Evolutionary conservation across 2,329 filamentous ascomycete genomes (phyloP).

Genomic region (Talaromyces atroroseus): DNA sequence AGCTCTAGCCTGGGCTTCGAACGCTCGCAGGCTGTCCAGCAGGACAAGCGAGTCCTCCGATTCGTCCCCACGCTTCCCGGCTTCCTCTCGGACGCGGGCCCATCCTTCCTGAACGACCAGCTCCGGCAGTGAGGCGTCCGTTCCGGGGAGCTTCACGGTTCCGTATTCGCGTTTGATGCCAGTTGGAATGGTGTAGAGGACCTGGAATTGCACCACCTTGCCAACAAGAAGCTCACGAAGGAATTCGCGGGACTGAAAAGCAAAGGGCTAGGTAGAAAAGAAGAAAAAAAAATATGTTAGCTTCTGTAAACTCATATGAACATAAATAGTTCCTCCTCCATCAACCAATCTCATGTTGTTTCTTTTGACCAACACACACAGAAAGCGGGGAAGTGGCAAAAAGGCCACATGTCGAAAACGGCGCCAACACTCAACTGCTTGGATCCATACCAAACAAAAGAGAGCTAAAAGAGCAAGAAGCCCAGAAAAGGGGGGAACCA

Average conservation of each 20-base stretch:
- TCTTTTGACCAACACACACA: background rate
- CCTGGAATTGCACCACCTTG: slow-evolving; percentile 77
- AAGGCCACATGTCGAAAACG: slow-evolving; percentile 17
- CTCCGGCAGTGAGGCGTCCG: slow-evolving; percentile 74
- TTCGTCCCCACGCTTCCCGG: slow-evolving; percentile 77
- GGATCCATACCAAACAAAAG: background rate
- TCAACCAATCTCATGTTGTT: background rate
- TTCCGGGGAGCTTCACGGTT: slow-evolving; percentile 61
- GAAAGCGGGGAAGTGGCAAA: slow-evolving; percentile 7
- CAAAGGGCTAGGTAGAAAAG: slow-evolving; percentile 55
- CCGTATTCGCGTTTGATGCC: slow-evolving; percentile 81
- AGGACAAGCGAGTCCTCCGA: slow-evolving; percentile 65
- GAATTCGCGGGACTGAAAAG: slow-evolving; percentile 91
- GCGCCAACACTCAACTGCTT: background rate
- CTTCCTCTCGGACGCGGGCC: slow-evolving; percentile 90
- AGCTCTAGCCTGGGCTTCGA: slow-evolving; percentile 72
- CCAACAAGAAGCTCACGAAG: slow-evolving; percentile 78
- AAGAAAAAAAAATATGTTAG: background rate
- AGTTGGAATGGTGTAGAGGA: slow-evolving; percentile 82
- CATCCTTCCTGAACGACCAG: slow-evolving; percentile 81
- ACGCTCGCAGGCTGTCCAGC: slow-evolving; percentile 69
- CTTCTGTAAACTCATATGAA: background rate
- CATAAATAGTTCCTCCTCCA: background rate
- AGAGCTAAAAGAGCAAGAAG: background rate
- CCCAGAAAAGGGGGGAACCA: background rate